Conservation (phyloP, 257 asterid species). For the Salvia hispanica region DNA sequence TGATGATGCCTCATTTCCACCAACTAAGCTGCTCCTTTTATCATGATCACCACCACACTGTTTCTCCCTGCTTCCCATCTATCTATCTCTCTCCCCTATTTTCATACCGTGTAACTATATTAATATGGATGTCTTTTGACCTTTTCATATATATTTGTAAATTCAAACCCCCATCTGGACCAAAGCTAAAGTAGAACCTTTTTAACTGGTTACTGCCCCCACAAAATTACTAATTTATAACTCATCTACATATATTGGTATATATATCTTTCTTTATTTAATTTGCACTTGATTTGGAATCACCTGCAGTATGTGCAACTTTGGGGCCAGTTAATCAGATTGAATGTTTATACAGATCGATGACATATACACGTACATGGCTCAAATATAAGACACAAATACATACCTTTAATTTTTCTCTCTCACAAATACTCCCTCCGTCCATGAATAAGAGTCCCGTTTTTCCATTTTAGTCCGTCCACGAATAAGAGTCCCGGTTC, state of each 20-base stretch:
- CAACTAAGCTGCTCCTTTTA: slow-evolving; percentile 28
- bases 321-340: neutral
- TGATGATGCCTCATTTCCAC: slow-evolving; percentile 40
- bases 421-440: no score
- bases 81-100: neutral
- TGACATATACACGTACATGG: no score
- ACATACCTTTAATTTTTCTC: no score
- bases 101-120: neutral
- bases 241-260: neutral
- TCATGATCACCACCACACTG: slow-evolving; percentile 35
- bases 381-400: no score
- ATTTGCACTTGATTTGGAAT: neutral
- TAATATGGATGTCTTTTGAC: neutral
- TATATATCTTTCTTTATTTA: neutral
- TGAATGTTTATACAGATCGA: no score
- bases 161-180: slow-evolving; percentile 24
- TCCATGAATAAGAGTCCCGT: no score
- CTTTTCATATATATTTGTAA: neutral
- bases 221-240: slow-evolving; percentile 9
- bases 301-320: neutral
- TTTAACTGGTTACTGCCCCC: slow-evolving; percentile 35
- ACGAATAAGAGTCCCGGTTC: no score
- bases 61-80: slow-evolving; percentile 8
- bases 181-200: slow-evolving; percentile 33
- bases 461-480: no score